Conservation (phyloP, 306 rosid genomes). For the Dicorynia guianensis region DNA sequence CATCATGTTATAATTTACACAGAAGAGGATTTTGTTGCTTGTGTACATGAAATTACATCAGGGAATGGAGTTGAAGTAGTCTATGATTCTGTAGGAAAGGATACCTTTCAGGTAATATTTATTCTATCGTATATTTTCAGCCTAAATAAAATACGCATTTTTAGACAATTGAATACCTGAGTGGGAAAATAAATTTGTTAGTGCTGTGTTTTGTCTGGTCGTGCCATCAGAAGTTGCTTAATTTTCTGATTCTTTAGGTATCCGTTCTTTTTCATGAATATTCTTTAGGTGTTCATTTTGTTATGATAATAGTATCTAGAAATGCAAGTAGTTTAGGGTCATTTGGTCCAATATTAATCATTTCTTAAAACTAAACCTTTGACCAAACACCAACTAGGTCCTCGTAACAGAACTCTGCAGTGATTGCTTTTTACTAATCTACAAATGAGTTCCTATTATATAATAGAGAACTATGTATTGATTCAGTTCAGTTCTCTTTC, state of each 20-base stretch:
- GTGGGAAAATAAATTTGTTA: background rate
- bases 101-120: conserved; percentile 79
- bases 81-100: conserved; percentile 94
- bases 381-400: too few relatives aligned
- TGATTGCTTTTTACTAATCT: too few relatives aligned
- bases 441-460: too few relatives aligned
- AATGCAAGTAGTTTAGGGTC: conserved; percentile 29
- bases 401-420: too few relatives aligned
- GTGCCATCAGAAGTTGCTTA: background rate
- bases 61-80: conserved; percentile 92
- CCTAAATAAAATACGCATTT: conserved; percentile 12
- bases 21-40: conserved; percentile 82
- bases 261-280: too few relatives aligned
- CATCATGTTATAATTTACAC: conserved; percentile 74
- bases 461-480: too few relatives aligned
- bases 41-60: conserved; percentile 78
- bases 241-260: background rate
- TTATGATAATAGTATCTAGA: conserved; percentile 7
- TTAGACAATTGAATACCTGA: conserved; percentile 22
- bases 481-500: too few relatives aligned
- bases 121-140: background rate
- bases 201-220: background rate
- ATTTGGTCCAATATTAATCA: background rate
- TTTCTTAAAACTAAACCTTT: background rate
- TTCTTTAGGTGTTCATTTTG: background rate